These are phyloP conservation scores for Luffa aegyptiaca DNA, from an alignment of 306 rosid genomes.

Conservation along the genomic window DNA sequence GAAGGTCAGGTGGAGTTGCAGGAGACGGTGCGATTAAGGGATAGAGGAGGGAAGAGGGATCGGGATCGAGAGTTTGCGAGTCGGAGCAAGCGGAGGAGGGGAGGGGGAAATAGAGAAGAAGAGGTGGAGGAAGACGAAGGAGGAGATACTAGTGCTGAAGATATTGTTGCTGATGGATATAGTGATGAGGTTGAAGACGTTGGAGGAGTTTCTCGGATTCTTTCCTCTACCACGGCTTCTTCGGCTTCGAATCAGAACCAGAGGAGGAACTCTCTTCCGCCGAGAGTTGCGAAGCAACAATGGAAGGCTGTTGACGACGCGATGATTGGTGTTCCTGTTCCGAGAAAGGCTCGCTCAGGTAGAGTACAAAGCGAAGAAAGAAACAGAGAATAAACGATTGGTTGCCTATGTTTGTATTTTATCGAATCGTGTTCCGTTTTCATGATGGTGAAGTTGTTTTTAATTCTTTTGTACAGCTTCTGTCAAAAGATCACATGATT, in stretches of 20 bases:
- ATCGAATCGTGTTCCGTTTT: neutral
- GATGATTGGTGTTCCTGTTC: constrained; percentile 47
- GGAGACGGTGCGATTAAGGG: constrained; percentile 21
- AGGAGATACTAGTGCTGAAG: constrained; percentile 33
- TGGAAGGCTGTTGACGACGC: constrained; percentile 25
- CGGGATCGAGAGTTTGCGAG: constrained; percentile 20
- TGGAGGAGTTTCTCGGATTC: constrained; percentile 20
- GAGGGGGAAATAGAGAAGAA: constrained; percentile 20
- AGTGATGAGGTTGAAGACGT: constrained; percentile 22
- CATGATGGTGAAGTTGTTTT: constrained; percentile 2
- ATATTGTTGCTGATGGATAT: constrained; percentile 30
- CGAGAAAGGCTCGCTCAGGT: constrained; percentile 86
- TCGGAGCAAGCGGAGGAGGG: constrained; percentile 36
- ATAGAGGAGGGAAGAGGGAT: constrained; percentile 23
- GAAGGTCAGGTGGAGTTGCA: constrained; percentile 32
- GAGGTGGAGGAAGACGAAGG: constrained; percentile 21
- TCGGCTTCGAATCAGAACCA: constrained; percentile 21
- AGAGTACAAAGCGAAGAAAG: constrained; percentile 14
- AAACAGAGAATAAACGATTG: neutral
- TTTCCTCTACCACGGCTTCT: constrained; percentile 17
- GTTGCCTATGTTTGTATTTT: neutral
- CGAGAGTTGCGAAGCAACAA: constrained; percentile 16
- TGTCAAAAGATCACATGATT: constrained; percentile 42
- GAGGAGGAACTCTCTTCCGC: constrained; percentile 26
- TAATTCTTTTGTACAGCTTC: constrained; percentile 32